These are phyloP conservation scores for Chalciporus sphaerocephalus DNA, from an alignment of 768 basidiomycete genomes.

Conservation along the genomic window DNA sequence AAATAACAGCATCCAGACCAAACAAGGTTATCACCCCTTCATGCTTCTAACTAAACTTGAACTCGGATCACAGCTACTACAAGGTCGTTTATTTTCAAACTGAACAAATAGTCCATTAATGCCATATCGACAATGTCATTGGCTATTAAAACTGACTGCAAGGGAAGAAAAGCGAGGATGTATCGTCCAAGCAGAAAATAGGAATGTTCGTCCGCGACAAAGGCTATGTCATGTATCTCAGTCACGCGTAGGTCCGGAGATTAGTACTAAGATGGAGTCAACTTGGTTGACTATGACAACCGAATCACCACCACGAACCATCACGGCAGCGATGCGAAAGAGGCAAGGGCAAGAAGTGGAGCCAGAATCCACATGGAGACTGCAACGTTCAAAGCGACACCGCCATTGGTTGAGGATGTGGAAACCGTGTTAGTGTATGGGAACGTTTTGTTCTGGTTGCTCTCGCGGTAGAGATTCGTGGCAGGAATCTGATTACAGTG, in stretches of 20 bases:
- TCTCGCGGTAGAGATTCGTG: slow-evolving; percentile 79
- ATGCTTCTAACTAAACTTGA: neutral
- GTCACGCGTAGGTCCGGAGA: slow-evolving; percentile 14
- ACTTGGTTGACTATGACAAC: slow-evolving; percentile 5
- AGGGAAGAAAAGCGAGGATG: slow-evolving; percentile 9
- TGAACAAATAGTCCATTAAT: too few species aligned
- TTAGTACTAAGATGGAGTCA: slow-evolving; percentile 18
- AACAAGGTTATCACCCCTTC: slow-evolving; percentile 15
- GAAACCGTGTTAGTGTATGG: slow-evolving; percentile 42
- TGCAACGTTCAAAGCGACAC: slow-evolving; percentile 10
- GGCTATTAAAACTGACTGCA: slow-evolving; percentile 10
- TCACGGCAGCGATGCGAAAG: slow-evolving; percentile 14
- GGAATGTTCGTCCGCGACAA: slow-evolving; percentile 11
- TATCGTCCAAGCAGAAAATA: slow-evolving; percentile 10
- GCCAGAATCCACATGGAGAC: slow-evolving; percentile 12
- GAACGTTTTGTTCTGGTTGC: slow-evolving; percentile 67
- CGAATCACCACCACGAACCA: neutral
- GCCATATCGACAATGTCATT: too few species aligned
- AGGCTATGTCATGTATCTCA: slow-evolving; percentile 18
- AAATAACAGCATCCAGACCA: neutral
- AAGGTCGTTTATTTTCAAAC: too few species aligned
- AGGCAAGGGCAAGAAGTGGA: slow-evolving; percentile 13
- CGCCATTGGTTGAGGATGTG: slow-evolving; percentile 2
- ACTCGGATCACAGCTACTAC: too few species aligned
- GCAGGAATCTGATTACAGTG: slow-evolving; percentile 63